These are phyloP conservation scores for Macrolepiota fuliginosa DNA, from an alignment of 768 basidiomycete species.

Conservation along the genomic window DNA sequence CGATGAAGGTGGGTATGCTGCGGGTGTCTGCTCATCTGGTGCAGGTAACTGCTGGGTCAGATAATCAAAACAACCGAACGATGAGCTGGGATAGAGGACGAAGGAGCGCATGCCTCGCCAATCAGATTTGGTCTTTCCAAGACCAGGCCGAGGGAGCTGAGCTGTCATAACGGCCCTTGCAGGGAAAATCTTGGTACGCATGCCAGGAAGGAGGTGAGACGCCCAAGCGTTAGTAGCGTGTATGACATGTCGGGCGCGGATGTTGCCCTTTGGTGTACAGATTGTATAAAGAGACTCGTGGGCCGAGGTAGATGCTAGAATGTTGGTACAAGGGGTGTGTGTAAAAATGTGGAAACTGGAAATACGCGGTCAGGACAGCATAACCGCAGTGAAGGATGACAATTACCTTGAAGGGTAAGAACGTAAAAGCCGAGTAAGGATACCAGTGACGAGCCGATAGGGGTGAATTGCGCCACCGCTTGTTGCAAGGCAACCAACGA, in stretches of 20 bases:
- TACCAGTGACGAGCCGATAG: conserved; percentile 64
- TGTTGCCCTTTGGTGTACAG: conserved; percentile 57
- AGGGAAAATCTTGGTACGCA: conserved; percentile 65
- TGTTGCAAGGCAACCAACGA: conserved; percentile 50
- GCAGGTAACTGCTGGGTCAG: conserved; percentile 55
- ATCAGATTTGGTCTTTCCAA: conserved; percentile 18
- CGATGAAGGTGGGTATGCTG: conserved; percentile 16
- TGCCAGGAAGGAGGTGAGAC: conserved; percentile 62
- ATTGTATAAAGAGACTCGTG: conserved; percentile 41
- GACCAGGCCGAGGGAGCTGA: conserved; percentile 48
- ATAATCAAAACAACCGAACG: conserved; percentile 55
- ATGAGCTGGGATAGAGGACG: conserved; percentile 48
- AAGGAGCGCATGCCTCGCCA: conserved; percentile 53
- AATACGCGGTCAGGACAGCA: conserved; percentile 2
- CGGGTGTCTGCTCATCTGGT: neutral
- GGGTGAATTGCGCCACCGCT: conserved; percentile 65
- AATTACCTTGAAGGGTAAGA: conserved; percentile 48
- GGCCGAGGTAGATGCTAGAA: conserved; percentile 26
- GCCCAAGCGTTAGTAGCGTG: conserved; percentile 87
- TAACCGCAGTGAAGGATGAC: neutral
- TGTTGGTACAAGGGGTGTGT: conserved; percentile 59
- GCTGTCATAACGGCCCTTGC: conserved; percentile 61
- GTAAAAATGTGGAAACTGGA: conserved; percentile 57
- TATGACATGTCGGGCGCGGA: conserved; percentile 61
- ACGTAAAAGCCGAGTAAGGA: conserved; percentile 50